Evolutionary conservation across 345 rosid species (phyloP).

Genomic region (Citrus mangshanensis): DNA sequence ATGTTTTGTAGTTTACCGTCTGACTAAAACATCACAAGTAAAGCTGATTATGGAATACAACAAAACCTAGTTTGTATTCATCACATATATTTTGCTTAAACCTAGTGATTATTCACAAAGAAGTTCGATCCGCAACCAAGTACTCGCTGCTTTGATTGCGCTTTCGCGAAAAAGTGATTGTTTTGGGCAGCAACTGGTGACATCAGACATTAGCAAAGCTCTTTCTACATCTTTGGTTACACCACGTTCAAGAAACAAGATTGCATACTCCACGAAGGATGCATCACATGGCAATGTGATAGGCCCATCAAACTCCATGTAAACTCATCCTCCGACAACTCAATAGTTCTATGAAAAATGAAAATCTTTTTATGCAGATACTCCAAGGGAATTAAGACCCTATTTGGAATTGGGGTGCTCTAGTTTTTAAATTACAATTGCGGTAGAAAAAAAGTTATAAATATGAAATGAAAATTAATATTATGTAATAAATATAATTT

Average conservation of each 20-base stretch:
- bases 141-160: neutral
- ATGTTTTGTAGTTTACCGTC: neutral
- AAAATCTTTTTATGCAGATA: neutral
- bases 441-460: no score
- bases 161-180: neutral
- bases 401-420: fast-evolving
- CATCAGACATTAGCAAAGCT: neutral
- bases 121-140: neutral
- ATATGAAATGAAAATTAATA: no score
- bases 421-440: fast-evolving
- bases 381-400: neutral
- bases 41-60: neutral
- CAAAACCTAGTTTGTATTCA: neutral
- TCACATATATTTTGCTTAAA: neutral
- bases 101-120: neutral
- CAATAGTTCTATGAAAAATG: neutral
- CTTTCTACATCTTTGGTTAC: neutral
- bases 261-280: conserved; percentile 4
- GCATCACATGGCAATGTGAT: conserved; percentile 19
- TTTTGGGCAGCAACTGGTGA: neutral
- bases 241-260: neutral
- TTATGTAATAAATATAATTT: no score
- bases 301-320: neutral
- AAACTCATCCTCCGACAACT: conserved; percentile 18
- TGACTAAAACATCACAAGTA: neutral